Evolutionary conservation across 2,329 filamentous ascomycete genomes (phyloP).

Genomic region (Tolypocladium guangdongense): DNA sequence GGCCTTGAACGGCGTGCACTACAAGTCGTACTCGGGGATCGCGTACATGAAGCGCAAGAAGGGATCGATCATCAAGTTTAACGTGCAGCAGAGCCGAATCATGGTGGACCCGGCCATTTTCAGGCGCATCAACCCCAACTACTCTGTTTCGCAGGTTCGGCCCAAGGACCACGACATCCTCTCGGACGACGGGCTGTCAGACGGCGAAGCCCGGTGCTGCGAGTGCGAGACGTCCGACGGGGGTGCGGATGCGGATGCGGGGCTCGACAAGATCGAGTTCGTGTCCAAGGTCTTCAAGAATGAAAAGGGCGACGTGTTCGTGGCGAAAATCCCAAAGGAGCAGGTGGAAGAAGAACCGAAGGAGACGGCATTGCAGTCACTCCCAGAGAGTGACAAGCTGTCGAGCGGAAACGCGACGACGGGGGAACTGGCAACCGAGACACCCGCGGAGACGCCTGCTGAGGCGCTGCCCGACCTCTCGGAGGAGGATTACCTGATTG

Average conservation of each 20-base stretch:
- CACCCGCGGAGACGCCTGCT: constrained; percentile 6
- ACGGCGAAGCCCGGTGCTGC: constrained; percentile 23
- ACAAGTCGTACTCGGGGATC: constrained; percentile 72
- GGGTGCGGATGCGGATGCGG: constrained; percentile 28
- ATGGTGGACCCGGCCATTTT: constrained; percentile 83
- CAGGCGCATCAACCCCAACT: constrained; percentile 77
- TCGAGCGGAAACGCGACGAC: neutral
- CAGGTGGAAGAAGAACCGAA: constrained; percentile 18
- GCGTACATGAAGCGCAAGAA: constrained; percentile 78
- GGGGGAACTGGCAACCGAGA: constrained; percentile 2
- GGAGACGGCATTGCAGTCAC: constrained; percentile 44
- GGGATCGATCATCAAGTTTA: constrained; percentile 53
- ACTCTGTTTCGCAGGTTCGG: constrained; percentile 63
- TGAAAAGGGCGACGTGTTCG: constrained; percentile 24
- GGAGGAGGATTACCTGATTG: constrained; percentile 69
- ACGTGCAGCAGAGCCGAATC: constrained; percentile 74
- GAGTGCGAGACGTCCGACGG: constrained; percentile 30
- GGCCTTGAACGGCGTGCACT: constrained; percentile 69
- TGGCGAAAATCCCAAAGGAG: constrained; percentile 18
- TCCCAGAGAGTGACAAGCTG: constrained; percentile 17
- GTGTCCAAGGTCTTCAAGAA: constrained; percentile 43
- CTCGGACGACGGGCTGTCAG: constrained; percentile 36
- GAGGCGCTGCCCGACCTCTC: constrained; percentile 18
- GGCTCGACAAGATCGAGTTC: constrained; percentile 28
- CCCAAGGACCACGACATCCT: constrained; percentile 57